These are phyloP conservation scores for Cichorium intybus DNA, from an alignment of 140 eudicot species.

Conservation along the genomic window DNA sequence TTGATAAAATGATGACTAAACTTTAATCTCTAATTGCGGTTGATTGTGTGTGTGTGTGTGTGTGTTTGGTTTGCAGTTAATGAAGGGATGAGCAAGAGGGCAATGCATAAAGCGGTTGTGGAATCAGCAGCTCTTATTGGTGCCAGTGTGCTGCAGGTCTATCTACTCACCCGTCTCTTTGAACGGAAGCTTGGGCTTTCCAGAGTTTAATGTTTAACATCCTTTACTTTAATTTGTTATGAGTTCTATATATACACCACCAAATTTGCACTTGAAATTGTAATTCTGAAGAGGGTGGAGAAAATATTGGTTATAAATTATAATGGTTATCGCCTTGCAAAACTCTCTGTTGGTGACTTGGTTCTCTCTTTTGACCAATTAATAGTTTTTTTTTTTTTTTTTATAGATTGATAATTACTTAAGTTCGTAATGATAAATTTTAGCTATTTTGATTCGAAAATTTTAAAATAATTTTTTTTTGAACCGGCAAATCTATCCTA, in stretches of 20 bases:
- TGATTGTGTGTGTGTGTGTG: too few species aligned
- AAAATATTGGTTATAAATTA: neutral
- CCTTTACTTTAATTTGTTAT: conserved; percentile 7
- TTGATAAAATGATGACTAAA: neutral
- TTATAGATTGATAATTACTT: neutral
- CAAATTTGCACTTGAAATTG: conserved; percentile 19
- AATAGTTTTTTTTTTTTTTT: neutral
- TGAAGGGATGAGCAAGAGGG: conserved; percentile 80
- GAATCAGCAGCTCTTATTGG: conserved; percentile 75
- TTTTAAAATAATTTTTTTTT: too few species aligned
- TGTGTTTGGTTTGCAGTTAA: conserved; percentile 59
- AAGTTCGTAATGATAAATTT: neutral
- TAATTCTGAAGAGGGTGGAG: conserved; percentile 9
- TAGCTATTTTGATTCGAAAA: neutral
- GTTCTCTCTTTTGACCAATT: too few species aligned
- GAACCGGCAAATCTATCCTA: too few species aligned
- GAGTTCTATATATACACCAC: conserved; percentile 8
- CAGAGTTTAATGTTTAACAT: conserved; percentile 45
- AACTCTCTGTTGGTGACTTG: neutral
- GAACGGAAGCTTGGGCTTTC: conserved; percentile 67
- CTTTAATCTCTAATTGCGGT: too few species aligned
- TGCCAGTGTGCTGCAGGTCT: conserved; percentile 80
- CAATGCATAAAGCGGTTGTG: conserved; percentile 72
- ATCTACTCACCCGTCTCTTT: conserved; percentile 70
- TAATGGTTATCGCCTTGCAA: neutral